Percentiles rank a stretch among this genome's conserved stretches.
These are phyloP conservation scores for Cryptococcus sp. DNA, from an alignment of 1,284 basidiomycete genomes.

Conservation along the genomic window DNA sequence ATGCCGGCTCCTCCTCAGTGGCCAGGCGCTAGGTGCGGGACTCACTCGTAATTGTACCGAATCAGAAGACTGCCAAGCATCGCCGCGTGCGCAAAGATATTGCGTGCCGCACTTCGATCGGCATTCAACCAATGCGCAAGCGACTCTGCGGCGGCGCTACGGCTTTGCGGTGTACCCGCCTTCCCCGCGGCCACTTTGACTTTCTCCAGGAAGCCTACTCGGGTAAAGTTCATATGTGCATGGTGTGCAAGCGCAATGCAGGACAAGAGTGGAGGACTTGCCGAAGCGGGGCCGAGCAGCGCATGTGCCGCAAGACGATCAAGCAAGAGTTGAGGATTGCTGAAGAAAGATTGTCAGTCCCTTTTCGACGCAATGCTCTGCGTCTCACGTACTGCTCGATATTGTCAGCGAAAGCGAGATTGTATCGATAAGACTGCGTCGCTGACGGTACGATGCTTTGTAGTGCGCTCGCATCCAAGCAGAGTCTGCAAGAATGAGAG, in stretches of 20 bases:
- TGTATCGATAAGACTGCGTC: constrained; percentile 10
- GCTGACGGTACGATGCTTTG: neutral
- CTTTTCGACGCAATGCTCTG: neutral
- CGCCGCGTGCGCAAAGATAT: constrained; percentile 24
- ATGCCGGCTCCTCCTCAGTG: too few species aligned
- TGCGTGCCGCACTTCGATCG: constrained; percentile 9
- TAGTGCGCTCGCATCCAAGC: constrained; percentile 11
- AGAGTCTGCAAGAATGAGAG: constrained; percentile 15
- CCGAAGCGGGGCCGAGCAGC: too few species aligned
- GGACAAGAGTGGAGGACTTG: constrained; percentile 13
- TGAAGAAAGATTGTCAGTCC: too few species aligned
- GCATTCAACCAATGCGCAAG: constrained; percentile 16
- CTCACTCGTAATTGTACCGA: constrained; percentile 26
- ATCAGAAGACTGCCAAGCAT: constrained; percentile 20
- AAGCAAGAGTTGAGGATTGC: too few species aligned
- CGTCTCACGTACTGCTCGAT: constrained; percentile 16
- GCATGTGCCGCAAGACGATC: too few species aligned
- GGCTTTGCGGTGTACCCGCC: constrained; percentile 3
- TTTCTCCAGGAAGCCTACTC: constrained; percentile 18
- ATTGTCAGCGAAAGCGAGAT: constrained; percentile 12
- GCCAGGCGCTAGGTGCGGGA: neutral
- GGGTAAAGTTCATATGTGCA: constrained; percentile 23
- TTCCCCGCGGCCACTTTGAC: constrained; percentile 31
- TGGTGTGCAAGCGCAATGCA: constrained; percentile 30
- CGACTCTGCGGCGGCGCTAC: constrained; percentile 1